Conservation (phyloP, 2,329 filamentous ascomycete genomes). For the Arthroderma sp. region DNA sequence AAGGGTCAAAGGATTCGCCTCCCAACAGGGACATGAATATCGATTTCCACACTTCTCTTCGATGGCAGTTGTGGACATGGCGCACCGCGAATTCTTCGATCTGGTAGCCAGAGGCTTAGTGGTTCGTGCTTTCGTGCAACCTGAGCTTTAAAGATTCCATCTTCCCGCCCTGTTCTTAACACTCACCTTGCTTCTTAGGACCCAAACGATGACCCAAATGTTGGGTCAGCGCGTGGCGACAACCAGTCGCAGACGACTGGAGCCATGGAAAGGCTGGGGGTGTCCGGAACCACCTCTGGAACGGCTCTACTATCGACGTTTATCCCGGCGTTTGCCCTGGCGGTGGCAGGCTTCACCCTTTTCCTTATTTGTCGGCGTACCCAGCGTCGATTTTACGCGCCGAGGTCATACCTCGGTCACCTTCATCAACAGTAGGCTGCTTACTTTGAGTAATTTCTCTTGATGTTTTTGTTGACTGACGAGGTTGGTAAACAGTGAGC, state of each 20-base stretch:
- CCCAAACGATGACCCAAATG: constrained; percentile 28
- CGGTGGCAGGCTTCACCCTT: constrained; percentile 29
- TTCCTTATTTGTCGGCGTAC: constrained; percentile 36
- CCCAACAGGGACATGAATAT: no score
- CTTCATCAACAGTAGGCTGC: constrained; percentile 26
- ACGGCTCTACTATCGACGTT: constrained; percentile 38
- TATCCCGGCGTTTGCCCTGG: constrained; percentile 33
- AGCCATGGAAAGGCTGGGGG: constrained; percentile 18
- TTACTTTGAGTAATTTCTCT: background rate
- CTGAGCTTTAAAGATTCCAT: background rate
- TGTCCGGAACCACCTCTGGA: constrained; percentile 34
- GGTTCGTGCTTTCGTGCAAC: background rate
- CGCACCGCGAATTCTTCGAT: background rate
- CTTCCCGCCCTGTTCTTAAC: background rate
- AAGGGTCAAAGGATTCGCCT: no score
- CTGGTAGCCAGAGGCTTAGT: constrained; percentile 1
- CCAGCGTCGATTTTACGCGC: constrained; percentile 34
- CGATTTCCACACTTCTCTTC: no score
- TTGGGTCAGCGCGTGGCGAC: constrained; percentile 29
- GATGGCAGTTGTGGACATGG: no score
- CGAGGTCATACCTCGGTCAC: constrained; percentile 30
- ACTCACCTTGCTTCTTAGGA: constrained; percentile 16
- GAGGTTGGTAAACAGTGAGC: constrained; percentile 21
- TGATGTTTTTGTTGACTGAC: background rate
- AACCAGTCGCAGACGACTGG: constrained; percentile 24